Percentiles rank a stretch among this genome's conserved stretches.
These are phyloP conservation scores for Phytopythium vexans DNA, from an alignment of 352 stramenopile genomes.

Conservation along the genomic window DNA sequence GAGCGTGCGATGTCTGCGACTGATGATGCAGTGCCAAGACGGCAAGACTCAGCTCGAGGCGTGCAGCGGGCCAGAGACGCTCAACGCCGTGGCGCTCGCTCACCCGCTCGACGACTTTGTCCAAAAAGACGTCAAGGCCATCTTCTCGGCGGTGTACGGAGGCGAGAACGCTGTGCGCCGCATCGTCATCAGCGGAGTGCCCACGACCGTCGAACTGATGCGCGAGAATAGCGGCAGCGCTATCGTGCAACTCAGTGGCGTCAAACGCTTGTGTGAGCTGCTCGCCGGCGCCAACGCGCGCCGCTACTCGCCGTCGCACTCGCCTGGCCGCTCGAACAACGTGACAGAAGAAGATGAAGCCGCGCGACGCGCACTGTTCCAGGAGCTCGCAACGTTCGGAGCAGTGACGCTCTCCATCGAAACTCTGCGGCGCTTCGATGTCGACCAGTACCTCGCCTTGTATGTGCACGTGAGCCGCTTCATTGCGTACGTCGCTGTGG, in stretches of 20 bases:
- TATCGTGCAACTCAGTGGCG: slow-evolving; percentile 56
- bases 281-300: slow-evolving; percentile 27
- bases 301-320: slow-evolving; percentile 17
- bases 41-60: slow-evolving; percentile 43
- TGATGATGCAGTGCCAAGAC: slow-evolving; percentile 60
- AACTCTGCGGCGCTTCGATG: slow-evolving; percentile 46
- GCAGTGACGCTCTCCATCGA: slow-evolving; percentile 35
- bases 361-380: slow-evolving; percentile 25
- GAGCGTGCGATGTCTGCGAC: slow-evolving; percentile 55
- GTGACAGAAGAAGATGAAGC: slow-evolving; percentile 2
- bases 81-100: slow-evolving; percentile 53
- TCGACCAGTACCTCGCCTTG: slow-evolving; percentile 46
- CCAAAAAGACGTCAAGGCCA: slow-evolving; percentile 69
- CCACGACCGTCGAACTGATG: slow-evolving; percentile 61
- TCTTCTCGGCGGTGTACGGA: slow-evolving; percentile 65
- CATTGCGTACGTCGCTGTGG: slow-evolving; percentile 51
- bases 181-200: slow-evolving; percentile 52
- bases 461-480: slow-evolving; percentile 65
- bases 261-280: slow-evolving; percentile 49
- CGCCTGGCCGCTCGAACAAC: slow-evolving; percentile 8
- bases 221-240: slow-evolving; percentile 52
- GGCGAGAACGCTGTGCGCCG: slow-evolving; percentile 66
- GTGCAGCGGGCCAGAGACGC: slow-evolving; percentile 27
- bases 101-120: slow-evolving; percentile 73
- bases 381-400: slow-evolving; percentile 37